phyloP scores from a whole-genome alignment of 345 rosid genomes.

The Triadica sebifera region DNA sequence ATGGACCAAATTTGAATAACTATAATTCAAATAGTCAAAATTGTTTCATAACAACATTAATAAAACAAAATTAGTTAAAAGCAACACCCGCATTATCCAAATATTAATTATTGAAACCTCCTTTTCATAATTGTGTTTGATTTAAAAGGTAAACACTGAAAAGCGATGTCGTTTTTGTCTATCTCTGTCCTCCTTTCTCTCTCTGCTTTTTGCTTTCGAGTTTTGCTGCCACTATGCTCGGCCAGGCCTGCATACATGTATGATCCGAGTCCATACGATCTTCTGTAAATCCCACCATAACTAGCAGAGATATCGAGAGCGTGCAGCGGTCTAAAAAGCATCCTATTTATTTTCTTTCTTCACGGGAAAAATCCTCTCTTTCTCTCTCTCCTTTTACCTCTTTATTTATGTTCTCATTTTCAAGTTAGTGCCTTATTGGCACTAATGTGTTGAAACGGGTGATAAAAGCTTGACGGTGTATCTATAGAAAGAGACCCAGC shows the following conservation, averaged over 20 bases:
- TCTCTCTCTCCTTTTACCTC: background rate
- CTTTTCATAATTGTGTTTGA: background rate
- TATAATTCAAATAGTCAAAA: no score
- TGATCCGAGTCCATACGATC: background rate
- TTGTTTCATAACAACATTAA: no score
- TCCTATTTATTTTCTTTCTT: slow-evolving; percentile 36
- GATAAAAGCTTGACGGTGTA: background rate
- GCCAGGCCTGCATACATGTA: background rate
- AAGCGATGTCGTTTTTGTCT: background rate
- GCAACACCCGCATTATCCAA: no score
- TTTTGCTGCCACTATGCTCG: background rate
- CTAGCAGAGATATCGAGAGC: background rate
- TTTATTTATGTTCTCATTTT: background rate
- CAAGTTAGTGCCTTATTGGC: background rate
- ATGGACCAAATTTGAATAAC: no score
- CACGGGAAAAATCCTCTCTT: slow-evolving; percentile 21
- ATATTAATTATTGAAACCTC: background rate
- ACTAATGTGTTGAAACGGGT: background rate
- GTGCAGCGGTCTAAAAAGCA: slow-evolving; percentile 29
- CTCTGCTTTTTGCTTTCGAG: background rate
- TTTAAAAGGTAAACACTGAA: background rate
- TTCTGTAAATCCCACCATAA: slow-evolving; percentile 19
- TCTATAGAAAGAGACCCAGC: slow-evolving; percentile 16
- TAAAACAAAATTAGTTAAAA: no score
- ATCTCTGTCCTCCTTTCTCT: background rate